Conservation (phyloP, 2,329 filamentous ascomycete species). For the Cryphonectria radicalis region DNA sequence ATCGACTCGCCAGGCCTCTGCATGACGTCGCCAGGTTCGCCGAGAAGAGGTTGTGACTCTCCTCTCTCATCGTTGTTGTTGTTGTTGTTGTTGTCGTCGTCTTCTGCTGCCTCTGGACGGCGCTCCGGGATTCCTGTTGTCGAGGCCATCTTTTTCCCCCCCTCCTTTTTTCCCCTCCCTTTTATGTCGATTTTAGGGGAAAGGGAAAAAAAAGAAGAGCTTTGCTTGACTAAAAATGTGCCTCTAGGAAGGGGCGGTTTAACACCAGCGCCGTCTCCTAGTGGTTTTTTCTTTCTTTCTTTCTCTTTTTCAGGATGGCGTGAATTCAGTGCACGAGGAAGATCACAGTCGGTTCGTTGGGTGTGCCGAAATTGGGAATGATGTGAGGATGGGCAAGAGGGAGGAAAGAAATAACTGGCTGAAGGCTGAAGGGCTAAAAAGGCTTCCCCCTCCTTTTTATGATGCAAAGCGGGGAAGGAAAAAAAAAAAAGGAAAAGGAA, state of each 20-base stretch:
- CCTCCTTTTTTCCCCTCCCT: too few relatives aligned
- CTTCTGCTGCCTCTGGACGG: conserved; percentile 41
- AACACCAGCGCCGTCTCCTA: too few relatives aligned
- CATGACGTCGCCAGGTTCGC: conserved; percentile 71
- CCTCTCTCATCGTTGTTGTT: conserved; percentile 34
- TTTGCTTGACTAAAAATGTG: too few relatives aligned
- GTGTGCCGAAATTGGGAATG: background rate
- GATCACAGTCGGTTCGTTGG: background rate
- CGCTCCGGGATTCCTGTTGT: conserved; percentile 67
- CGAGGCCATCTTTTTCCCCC: conserved; percentile 64
- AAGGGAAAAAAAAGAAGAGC: too few relatives aligned
- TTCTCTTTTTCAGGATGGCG: too few relatives aligned
- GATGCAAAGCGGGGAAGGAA: background rate
- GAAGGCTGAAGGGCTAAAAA: too few relatives aligned
- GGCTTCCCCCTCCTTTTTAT: background rate
- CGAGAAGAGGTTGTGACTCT: conserved; percentile 74
- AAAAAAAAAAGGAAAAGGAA: background rate
- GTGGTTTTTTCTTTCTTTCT: too few relatives aligned
- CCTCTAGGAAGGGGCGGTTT: too few relatives aligned
- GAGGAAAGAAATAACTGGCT: background rate
- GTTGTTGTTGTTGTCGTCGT: too few relatives aligned
- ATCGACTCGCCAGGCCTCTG: conserved; percentile 69
- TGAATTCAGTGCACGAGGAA: background rate
- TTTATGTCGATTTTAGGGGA: background rate
- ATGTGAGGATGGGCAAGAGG: background rate